These are phyloP conservation scores for Rhexocercosporidium sp. DNA, from an alignment of 2,329 filamentous ascomycete species.

Conservation along the genomic window DNA sequence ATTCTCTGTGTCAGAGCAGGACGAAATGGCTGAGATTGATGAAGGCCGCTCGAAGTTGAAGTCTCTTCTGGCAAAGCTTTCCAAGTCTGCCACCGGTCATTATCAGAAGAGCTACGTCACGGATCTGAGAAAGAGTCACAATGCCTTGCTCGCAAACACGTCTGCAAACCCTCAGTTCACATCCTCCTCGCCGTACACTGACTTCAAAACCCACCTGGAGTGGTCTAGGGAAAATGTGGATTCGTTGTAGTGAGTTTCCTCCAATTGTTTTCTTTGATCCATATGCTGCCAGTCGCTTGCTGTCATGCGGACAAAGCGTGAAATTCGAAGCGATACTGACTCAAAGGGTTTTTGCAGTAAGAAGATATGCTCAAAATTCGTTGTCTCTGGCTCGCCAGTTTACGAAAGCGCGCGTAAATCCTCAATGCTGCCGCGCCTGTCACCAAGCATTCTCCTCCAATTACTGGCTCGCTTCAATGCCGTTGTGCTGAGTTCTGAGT, in stretches of 20 bases:
- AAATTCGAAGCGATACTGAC: neutral
- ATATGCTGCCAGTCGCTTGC: neutral
- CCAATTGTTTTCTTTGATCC: neutral
- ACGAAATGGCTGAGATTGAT: neutral
- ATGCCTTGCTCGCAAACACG: slow-evolving; percentile 20
- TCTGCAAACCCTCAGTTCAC: slow-evolving; percentile 6
- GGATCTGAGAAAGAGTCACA: slow-evolving; percentile 24
- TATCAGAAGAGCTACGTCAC: slow-evolving; percentile 25
- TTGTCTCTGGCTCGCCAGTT: slow-evolving; percentile 30
- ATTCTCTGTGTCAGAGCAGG: neutral
- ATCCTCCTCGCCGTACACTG: slow-evolving; percentile 1
- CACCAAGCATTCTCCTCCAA: slow-evolving; percentile 23
- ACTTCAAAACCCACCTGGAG: slow-evolving; percentile 11
- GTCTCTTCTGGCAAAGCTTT: slow-evolving; percentile 22
- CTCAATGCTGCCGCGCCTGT: slow-evolving; percentile 28
- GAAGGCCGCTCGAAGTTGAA: slow-evolving; percentile 17
- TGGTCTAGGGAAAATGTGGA: slow-evolving; percentile 11
- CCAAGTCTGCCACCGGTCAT: slow-evolving; percentile 10
- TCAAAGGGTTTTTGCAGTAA: neutral
- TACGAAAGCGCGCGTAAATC: slow-evolving; percentile 45
- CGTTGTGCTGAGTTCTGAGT: slow-evolving; percentile 12
- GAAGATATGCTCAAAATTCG: slow-evolving; percentile 16
- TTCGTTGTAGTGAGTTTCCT: slow-evolving; percentile 3
- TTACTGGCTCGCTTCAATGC: slow-evolving; percentile 16
- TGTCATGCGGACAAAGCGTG: neutral